Evolutionary conservation across 78 protist genomes (phyloP), one percentile per base, ranked within the genome.

Genomic region (Goniomonas avonlea): DNA sequence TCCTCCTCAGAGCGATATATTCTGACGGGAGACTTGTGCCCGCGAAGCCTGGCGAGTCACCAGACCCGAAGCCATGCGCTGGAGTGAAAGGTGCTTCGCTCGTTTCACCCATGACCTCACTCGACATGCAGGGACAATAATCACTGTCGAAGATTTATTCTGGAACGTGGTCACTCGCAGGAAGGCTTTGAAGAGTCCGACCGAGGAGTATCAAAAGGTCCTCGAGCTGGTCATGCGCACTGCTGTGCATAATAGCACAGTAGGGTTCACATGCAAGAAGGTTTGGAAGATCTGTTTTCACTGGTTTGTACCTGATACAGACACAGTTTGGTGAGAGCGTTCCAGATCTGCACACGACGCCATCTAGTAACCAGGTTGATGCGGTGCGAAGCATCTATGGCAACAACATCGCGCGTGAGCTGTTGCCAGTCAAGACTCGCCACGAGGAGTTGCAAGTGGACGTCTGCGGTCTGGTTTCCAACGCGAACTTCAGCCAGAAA

Each of bases 91-190:
- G n/a, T n/a, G n/a, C n/a, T n/a, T n/a, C n/a, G n/a, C n/a, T n/a
- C n/a, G n/a, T n/a, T n/a, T n/a, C n/a, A n/a, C n/a, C n/a, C n/a
- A n/a, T n/a, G n/a, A n/a, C n/a, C n/a, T n/a, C n/a, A n/a, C n/a
- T n/a, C n/a, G n/a, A n/a, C n/a, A n/a, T n/a, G n/a, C n/a, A 27
- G 71, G 82, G 27, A 91, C 90, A 0, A 38, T 32, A 25, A 82
- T 91, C 41, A 60, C 17, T 9, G 96, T 89, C 15, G 92, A 93
- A 59, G 98, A 95, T 81, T 86, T 97, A 55, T 97, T 97, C 78
- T 93, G 76, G 86, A 93, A 92, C 81, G 65, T 81, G 39, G 86
- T 86, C 17, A 68, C 88, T 1, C 82, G 98, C 8, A 58, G 80
- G 8, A 5, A 56, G 13, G 92, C 95, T 2, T 53, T 97, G 55